Percentiles rank a stretch among this genome's conserved stretches.
Evolutionary conservation across 805 yeast species (phyloP).

Genomic region (Starmerella tilneyi): DNA sequence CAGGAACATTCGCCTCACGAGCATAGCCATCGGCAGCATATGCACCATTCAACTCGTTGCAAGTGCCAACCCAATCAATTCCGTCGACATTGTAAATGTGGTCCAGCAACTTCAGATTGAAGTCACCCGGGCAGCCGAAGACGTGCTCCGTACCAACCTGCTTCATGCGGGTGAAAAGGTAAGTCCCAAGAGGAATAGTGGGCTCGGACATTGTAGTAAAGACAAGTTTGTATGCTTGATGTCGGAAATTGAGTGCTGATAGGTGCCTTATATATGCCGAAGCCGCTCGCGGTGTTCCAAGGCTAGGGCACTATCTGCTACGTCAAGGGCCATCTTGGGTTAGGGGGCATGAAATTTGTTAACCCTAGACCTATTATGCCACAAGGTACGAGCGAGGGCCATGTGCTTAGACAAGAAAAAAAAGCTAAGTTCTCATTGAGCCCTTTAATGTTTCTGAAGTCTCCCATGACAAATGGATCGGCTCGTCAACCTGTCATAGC

Average conservation of each 20-base stretch:
- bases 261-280: neutral
- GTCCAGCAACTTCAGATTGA: slow-evolving; percentile 36
- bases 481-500: too few relatives aligned
- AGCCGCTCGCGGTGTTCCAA: neutral
- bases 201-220: slow-evolving; percentile 9
- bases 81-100: slow-evolving; percentile 34
- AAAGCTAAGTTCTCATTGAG: too few relatives aligned
- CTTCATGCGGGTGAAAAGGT: slow-evolving; percentile 30
- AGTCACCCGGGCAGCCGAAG: slow-evolving; percentile 41
- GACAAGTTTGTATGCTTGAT: neutral
- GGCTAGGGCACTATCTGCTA: neutral
- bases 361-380: neutral
- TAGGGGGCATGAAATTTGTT: neutral
- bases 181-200: slow-evolving; percentile 27
- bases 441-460: too few relatives aligned
- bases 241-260: neutral
- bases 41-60: slow-evolving; percentile 84
- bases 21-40: slow-evolving; percentile 89
- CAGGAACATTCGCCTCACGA: slow-evolving; percentile 50
- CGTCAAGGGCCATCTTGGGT: neutral
- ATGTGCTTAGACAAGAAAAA: too few relatives aligned
- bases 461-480: too few relatives aligned
- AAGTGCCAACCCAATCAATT: slow-evolving; percentile 66
- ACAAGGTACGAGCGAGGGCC: neutral
- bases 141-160: slow-evolving; percentile 32